Conservation (phyloP, 2,329 filamentous ascomycete genomes). For the Sclerotinia trifoliorum region DNA sequence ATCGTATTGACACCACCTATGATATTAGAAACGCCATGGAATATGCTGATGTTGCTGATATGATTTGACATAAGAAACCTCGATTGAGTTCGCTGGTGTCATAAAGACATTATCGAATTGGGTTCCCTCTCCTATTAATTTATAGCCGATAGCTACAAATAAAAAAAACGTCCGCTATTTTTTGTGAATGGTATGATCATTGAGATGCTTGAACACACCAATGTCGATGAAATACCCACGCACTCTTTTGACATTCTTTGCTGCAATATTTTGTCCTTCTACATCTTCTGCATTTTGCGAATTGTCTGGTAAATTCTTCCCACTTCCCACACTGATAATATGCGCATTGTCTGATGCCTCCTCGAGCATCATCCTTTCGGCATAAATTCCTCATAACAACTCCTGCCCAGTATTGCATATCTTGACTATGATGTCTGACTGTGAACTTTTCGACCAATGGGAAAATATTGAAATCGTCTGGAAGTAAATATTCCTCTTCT, state of each 20-base stretch:
- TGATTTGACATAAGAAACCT: conserved; percentile 19
- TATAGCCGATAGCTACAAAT: neutral
- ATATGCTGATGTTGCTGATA: conserved; percentile 20
- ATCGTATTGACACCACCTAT: conserved; percentile 18
- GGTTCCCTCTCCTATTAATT: neutral
- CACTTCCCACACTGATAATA: conserved; percentile 98
- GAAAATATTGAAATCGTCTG: conserved; percentile 98
- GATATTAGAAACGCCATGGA: conserved; percentile 21
- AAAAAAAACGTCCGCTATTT: neutral
- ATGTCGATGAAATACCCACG: conserved; percentile 96
- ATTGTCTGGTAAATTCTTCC: conserved; percentile 95
- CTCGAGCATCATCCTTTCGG: conserved; percentile 92
- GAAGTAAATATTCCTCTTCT: conserved; percentile 78
- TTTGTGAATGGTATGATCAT: conserved; percentile 22
- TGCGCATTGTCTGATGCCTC: conserved; percentile 93
- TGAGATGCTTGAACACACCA: conserved; percentile 79
- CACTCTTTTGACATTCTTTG: conserved; percentile 99
- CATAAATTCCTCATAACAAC: conserved; percentile 99
- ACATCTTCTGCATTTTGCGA: conserved; percentile 95
- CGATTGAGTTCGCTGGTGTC: conserved; percentile 20
- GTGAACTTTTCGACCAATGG: conserved; percentile 98
- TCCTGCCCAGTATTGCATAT: conserved; percentile 99
- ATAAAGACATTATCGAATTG: conserved; percentile 21
- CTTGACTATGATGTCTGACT: conserved; percentile 86
- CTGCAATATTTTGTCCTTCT: conserved; percentile 98